Conservation (phyloP, 257 asterid genomes). For the Petunia secreta region DNA sequence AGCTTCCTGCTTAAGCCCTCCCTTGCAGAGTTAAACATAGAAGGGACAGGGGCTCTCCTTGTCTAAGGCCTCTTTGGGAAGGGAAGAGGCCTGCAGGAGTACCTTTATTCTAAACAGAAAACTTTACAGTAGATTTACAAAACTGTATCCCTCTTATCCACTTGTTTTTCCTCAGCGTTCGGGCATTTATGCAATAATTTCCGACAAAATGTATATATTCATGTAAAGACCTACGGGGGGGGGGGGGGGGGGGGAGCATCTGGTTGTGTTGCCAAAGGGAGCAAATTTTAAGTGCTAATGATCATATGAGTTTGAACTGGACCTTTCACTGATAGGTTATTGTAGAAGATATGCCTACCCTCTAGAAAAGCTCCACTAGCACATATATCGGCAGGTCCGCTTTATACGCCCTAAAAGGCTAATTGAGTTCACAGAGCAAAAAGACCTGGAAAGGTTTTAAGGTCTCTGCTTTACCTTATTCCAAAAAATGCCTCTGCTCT, state of each 20-base stretch:
- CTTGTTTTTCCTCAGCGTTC: background rate
- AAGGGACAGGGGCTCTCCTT: background rate
- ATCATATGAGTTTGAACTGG: background rate
- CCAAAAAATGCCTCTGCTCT: background rate
- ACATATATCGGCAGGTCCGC: background rate
- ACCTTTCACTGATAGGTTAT: background rate
- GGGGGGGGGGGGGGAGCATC: background rate
- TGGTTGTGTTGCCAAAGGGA: background rate
- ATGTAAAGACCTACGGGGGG: background rate
- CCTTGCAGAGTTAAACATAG: too few species aligned
- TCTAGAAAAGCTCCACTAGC: background rate
- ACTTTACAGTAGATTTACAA: background rate
- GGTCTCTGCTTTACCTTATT: too few species aligned
- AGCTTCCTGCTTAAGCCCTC: too few species aligned
- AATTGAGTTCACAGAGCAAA: background rate
- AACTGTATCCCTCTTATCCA: background rate
- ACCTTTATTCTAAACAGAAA: background rate
- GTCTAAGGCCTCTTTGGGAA: background rate
- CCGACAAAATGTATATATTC: background rate
- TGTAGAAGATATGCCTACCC: background rate
- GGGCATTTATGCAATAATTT: background rate
- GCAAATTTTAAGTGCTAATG: background rate
- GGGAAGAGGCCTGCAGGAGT: background rate
- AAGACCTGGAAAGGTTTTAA: background rate
- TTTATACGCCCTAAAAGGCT: background rate